Evolutionary conservation across 805 yeast genomes (phyloP).

Genomic region (Monosporozyma solicola): DNA sequence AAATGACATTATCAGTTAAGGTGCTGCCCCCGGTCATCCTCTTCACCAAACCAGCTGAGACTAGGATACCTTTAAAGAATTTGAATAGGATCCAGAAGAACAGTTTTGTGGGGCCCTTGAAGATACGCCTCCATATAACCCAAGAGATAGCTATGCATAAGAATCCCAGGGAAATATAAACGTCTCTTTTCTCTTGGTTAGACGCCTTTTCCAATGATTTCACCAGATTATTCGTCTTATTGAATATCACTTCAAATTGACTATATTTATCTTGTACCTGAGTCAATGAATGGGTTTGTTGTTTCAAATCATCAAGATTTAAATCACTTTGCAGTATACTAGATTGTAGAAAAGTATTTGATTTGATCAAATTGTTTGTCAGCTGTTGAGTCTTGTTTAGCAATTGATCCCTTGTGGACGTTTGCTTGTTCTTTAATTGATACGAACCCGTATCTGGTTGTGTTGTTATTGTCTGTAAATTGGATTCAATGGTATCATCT

Average conservation of each 20-base stretch:
- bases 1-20: not conserved
- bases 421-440: not conserved
- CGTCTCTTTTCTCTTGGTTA: constrained; percentile 28
- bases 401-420: constrained; percentile 21
- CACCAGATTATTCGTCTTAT: constrained; percentile 24
- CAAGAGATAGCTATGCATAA: constrained; percentile 23
- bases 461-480: not conserved
- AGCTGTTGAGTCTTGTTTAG: constrained; percentile 21
- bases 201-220: constrained; percentile 26
- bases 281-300: constrained; percentile 24
- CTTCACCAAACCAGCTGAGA: constrained; percentile 20
- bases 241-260: constrained; percentile 22
- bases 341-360: constrained; percentile 27
- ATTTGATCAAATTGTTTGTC: constrained; percentile 25
- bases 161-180: constrained; percentile 25
- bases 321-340: constrained; percentile 29
- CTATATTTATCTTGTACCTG: constrained; percentile 26
- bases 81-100: constrained; percentile 26
- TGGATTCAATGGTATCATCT: constrained; percentile 12
- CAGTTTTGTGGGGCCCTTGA: constrained; percentile 26
- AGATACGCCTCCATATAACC: constrained; percentile 31
- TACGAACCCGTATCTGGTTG: not conserved
- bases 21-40: not conserved
- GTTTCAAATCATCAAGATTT: constrained; percentile 27
- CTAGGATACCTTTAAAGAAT: constrained; percentile 31